Base-by-base conservation (phyloP, 495 filamentous ascomycete genomes). In the Lentithecium fluviatile region DNA sequence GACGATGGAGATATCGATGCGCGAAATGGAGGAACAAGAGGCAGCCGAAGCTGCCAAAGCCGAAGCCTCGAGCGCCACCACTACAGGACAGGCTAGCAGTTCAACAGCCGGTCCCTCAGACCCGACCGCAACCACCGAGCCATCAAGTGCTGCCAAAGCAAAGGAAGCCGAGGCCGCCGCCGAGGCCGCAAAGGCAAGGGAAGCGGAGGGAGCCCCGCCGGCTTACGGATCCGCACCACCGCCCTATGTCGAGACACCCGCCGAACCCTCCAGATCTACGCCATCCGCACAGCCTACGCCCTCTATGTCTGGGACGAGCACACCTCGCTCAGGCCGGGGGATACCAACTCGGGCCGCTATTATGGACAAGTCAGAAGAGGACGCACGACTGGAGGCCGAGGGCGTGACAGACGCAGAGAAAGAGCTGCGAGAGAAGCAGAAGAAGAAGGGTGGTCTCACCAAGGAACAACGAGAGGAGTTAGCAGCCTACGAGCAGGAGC, bases 401-500 rank as follows among this genome's bases (percentile, higher is more conserved):
- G 85, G 84, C 53, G 75, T 90, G 66, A 87, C 87, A 7, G 82
- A 85, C 50, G 87, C 91, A 51, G 88, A 95, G 67, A 87, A 88
- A 64, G 82, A 88, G 47, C 77, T 93, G 23, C 83, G 84, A 49
- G 87, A 85, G 68, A 89, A 88, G 74, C 86, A 93, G 72, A 96
- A 94, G 81, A 90, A 89, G 79, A 96, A 92, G 79, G 84, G 80
- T 8, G 88, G 88, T 2, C 73, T 98, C 52, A 83, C 84, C 21
- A 91, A 88, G 74, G 94, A 97, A 71, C 95, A 98, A 70, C 82
- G 87, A 21, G 93, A 97, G 69, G 88, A 93, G 62, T 82, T 97
- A 19, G 85, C 84, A 0, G 91, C 89, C 2, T 91, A 91, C 71
- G 95, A 98, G 74, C 79, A 81, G 53, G 94, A 98, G 75, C 87